Evolutionary conservation across 2,329 filamentous ascomycete genomes (phyloP).

Genomic region (Cercospora janseana): DNA sequence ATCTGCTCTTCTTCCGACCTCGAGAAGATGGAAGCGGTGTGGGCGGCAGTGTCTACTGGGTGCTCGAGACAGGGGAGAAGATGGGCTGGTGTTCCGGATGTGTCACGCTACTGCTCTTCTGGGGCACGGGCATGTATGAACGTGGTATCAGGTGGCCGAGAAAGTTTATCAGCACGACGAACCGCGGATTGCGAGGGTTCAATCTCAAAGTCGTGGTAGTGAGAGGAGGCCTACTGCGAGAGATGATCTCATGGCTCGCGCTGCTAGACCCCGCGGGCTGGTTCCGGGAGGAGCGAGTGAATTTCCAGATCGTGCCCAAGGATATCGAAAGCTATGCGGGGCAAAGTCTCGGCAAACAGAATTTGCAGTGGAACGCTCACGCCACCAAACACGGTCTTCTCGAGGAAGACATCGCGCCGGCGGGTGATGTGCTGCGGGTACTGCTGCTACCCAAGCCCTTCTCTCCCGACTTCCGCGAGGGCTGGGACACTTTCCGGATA

Average conservation of each 20-base stretch:
- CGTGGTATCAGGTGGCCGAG: slow-evolving; percentile 91
- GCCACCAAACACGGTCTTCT: slow-evolving; percentile 45
- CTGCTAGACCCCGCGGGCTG: slow-evolving; percentile 37
- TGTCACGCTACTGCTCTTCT: slow-evolving; percentile 81
- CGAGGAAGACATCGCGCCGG: slow-evolving; percentile 86
- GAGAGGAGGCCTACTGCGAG: slow-evolving; percentile 76
- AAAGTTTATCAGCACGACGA: slow-evolving; percentile 84
- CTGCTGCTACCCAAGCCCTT: slow-evolving; percentile 91
- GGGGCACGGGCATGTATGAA: slow-evolving; percentile 96
- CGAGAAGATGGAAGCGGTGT: slow-evolving; percentile 88
- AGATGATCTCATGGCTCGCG: slow-evolving; percentile 58
- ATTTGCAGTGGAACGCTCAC: slow-evolving; percentile 42
- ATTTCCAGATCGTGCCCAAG: slow-evolving; percentile 40
- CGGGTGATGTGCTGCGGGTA: slow-evolving; percentile 88
- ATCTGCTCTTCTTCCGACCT: slow-evolving; percentile 91
- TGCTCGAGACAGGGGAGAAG: slow-evolving; percentile 85
- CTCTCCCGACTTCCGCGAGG: slow-evolving; percentile 88
- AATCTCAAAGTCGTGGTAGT: slow-evolving; percentile 96
- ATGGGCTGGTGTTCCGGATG: slow-evolving; percentile 88
- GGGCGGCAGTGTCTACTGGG: slow-evolving; percentile 94
- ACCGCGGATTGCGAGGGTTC: slow-evolving; percentile 84
- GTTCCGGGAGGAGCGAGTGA: slow-evolving; percentile 35
- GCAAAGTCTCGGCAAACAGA: slow-evolving; percentile 55
- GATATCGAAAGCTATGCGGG: slow-evolving; percentile 48
- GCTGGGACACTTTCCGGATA: slow-evolving; percentile 90